phyloP scores from a whole-genome alignment of 2,329 filamentous ascomycete genomes.

The Trichoderma sp. region DNA sequence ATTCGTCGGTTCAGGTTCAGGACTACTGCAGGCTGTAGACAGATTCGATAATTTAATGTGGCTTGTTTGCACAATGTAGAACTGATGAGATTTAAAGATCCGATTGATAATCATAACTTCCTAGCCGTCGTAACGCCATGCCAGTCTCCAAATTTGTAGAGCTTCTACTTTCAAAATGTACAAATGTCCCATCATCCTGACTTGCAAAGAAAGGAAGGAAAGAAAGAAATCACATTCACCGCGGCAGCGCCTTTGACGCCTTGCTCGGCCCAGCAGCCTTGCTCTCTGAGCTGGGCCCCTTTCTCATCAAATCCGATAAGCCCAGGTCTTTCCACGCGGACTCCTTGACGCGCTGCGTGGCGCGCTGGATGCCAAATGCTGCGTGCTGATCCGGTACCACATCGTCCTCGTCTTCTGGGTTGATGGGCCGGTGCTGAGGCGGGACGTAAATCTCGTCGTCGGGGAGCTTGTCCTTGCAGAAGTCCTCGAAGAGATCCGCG shows the following conservation, averaged over 20 bases:
- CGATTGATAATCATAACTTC: background rate
- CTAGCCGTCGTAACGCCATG: slow-evolving; percentile 9
- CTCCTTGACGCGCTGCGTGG: slow-evolving; percentile 71
- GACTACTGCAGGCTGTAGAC: background rate
- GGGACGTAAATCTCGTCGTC: slow-evolving; percentile 82
- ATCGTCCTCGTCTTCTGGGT: slow-evolving; percentile 86
- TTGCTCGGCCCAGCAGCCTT: slow-evolving; percentile 20
- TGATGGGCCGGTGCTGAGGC: slow-evolving; percentile 75
- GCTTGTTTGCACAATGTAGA: background rate
- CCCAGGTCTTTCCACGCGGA: slow-evolving; percentile 79
- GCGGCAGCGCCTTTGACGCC: slow-evolving; percentile 29
- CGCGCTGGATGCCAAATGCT: slow-evolving; percentile 81
- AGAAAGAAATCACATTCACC: slow-evolving; percentile 25
- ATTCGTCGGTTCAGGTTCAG: background rate
- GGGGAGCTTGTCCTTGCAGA: slow-evolving; percentile 70
- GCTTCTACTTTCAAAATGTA: background rate
- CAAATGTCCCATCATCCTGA: background rate
- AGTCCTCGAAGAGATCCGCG: slow-evolving; percentile 78
- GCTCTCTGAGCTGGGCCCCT: slow-evolving; percentile 49
- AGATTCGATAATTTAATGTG: background rate
- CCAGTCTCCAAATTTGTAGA: background rate
- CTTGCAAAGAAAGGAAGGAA: no score
- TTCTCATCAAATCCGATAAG: slow-evolving; percentile 68
- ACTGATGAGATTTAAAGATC: background rate
- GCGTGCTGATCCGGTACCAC: slow-evolving; percentile 87